Conservation (phyloP, 352 stramenopile genomes). For the Phytophthora sp. region DNA sequence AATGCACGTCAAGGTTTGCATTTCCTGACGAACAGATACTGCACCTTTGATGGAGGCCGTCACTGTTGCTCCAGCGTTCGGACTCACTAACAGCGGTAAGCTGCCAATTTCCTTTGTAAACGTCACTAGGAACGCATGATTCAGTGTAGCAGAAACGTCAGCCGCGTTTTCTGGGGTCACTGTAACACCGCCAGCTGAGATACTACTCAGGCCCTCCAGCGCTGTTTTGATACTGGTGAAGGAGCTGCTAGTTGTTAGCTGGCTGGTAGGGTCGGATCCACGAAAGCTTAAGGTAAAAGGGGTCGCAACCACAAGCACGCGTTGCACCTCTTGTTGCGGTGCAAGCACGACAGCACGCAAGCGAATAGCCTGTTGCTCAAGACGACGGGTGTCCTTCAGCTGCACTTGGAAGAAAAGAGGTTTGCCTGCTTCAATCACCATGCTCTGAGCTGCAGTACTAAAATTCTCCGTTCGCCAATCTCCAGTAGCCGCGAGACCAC, state of each 20-base stretch:
- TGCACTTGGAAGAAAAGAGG: constrained; percentile 87
- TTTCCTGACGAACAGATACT: constrained; percentile 64
- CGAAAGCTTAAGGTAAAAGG: constrained; percentile 69
- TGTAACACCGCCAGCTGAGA: constrained; percentile 74
- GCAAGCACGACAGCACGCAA: constrained; percentile 59
- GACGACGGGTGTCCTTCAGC: constrained; percentile 85
- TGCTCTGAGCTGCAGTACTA: constrained; percentile 42
- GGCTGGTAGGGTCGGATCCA: constrained; percentile 40
- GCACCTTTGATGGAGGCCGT: constrained; percentile 40
- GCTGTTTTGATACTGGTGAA: constrained; percentile 53
- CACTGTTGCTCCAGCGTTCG: constrained; percentile 37
- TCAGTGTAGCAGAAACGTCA: constrained; percentile 36
- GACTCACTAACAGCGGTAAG: constrained; percentile 44
- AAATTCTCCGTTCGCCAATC: constrained; percentile 78
- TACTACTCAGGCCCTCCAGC: constrained; percentile 85
- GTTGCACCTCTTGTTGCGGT: constrained; percentile 59
- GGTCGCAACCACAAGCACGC: constrained; percentile 44
- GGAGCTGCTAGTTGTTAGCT: constrained; percentile 41
- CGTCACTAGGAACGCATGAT: constrained; percentile 67
- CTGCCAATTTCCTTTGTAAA: constrained; percentile 63
- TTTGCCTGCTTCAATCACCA: constrained; percentile 62
- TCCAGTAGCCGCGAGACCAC: constrained; percentile 71
- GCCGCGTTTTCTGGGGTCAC: constrained; percentile 57
- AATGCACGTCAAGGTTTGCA: constrained; percentile 81
- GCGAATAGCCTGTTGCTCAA: constrained; percentile 73